Evolutionary conservation across 331 rosid species (phyloP).

Genomic region (Quercus phellos): DNA sequence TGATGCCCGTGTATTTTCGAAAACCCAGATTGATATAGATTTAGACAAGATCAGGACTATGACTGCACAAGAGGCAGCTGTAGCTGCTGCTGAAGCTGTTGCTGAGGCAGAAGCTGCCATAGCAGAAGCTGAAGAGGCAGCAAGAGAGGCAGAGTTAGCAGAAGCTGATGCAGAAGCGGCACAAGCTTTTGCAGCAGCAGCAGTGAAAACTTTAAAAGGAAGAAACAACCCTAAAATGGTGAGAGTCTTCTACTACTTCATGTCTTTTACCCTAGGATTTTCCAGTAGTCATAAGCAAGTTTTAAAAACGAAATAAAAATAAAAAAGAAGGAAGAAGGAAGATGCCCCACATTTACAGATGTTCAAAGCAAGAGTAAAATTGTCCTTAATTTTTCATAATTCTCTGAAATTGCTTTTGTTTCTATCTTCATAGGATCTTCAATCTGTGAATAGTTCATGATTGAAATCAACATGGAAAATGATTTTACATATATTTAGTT

Average conservation of each 20-base stretch:
- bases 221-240: conserved; percentile 66
- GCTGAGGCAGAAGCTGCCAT: conserved; percentile 85
- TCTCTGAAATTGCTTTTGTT: not conserved
- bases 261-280: not conserved
- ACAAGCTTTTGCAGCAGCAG: conserved; percentile 74
- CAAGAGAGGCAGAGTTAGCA: conserved; percentile 82
- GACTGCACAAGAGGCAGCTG: conserved; percentile 77
- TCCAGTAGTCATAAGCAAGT: not conserved
- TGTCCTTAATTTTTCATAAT: not conserved
- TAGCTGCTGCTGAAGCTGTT: conserved; percentile 84
- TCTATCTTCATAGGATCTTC: not conserved
- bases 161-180: conserved; percentile 92
- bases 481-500: conserved; percentile 14
- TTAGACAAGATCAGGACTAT: conserved; percentile 72
- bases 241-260: not conserved
- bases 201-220: conserved; percentile 57
- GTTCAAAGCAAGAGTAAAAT: not conserved
- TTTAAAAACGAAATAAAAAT: not conserved
- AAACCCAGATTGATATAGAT: conserved; percentile 70
- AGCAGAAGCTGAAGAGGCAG: conserved; percentile 91
- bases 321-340: not conserved
- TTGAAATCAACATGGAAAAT: not conserved
- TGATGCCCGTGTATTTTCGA: conserved; percentile 35
- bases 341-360: not conserved
- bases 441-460: not conserved